Base-by-base conservation (phyloP, 768 basidiomycete genomes). In the Tricholomella constricta region DNA sequence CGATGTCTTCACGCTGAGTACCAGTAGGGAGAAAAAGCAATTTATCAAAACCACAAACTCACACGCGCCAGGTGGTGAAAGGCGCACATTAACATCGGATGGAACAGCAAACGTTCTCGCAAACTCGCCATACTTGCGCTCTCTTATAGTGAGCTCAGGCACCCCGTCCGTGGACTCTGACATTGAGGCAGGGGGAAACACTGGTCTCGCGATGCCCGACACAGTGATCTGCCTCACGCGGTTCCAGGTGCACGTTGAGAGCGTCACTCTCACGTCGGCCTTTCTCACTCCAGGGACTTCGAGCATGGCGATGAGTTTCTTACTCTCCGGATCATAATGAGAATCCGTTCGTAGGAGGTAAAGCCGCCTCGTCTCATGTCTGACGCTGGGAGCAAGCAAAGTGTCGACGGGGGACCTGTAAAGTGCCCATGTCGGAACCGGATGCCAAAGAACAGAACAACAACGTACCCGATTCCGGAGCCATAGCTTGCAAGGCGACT, bases 211-310 rank as follows among this genome's bases (percentile, higher is more conserved):
- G 58, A 67, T 62, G 34, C 85, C 88, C 19, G 71, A 65, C 48
- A 90, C 75, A 44, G 75, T 78, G 59, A 90, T 70, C 61, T 86
- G 83, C 62, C 77, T 84, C 56, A 82, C 77, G 55, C 82, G 76
- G 57, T 82, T 89, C 72, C 81, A 80, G 51, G 75, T 65, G 63
- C 83, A 83, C 55, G 79, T 83, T 45, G 80, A 78, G 50, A 91
- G 76, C 45, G 75, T 77, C 69, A 89, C 74, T 54, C 69, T 78
- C 47, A 90, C 60, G 60, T 88, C 82, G 56, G 66, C 66, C 56
- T 74, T 79, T 62, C 77, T 78, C 64, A 88, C 72, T 37, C 88
- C 88, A 3, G 88, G 88, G 26, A 89, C 72, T 68, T 89, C 87
- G 63, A 88, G 78, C 70, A 82, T 74, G 46, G 81, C 83, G 52